Evolutionary conservation across 1,139 yeast genomes (phyloP), one percentile per base, ranked within the genome.

Genomic region (Geotrichum fermentans): DNA sequence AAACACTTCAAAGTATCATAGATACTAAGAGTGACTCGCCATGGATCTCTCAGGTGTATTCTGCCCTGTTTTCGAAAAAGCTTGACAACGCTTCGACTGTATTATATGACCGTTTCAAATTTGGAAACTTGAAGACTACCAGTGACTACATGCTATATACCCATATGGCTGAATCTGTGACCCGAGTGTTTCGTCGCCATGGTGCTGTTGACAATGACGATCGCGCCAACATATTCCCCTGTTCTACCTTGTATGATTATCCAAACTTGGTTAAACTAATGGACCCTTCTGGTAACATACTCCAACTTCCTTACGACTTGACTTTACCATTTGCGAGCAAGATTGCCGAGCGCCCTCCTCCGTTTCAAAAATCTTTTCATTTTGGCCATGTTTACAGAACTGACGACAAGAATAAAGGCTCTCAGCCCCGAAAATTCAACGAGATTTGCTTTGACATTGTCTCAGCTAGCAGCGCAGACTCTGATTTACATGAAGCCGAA

Each of bases 31-130:
- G 96, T 0, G 82, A 94, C 0, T 87, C 96, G 0, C 92, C 96
- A 0, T 88, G 96, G 95, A 92, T 90, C 58, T 87, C 82, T 56
- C 95, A 88, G 65, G 96, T 92, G 0, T 76, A 96, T 61, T 86
- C 83, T 53, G 83, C 94, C 0, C 68, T 92, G 37, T 92, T 92
- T 63, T 74, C 83, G 24, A 94, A 87, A 56, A 89, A 96, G 0
- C 82, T 87, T 57, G 82, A 82, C 65, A 72, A 84, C 52, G 95
- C 96, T 0, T 80, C 82, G 57, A 96, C 87, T 62, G 75, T 87
- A 14, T 71, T 90, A 59, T 92, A 83, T 66, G 97, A 89, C 55
- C 44, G 50, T 18, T 43, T 40, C 20, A 41, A 43, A 18, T 32
- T 37, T 13, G 28, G 47, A 4, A 43, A 45, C 16, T 22, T 48